These are phyloP conservation scores for Papiliotrema fonsecae DNA, from an alignment of 1,284 basidiomycete genomes.

Conservation along the genomic window DNA sequence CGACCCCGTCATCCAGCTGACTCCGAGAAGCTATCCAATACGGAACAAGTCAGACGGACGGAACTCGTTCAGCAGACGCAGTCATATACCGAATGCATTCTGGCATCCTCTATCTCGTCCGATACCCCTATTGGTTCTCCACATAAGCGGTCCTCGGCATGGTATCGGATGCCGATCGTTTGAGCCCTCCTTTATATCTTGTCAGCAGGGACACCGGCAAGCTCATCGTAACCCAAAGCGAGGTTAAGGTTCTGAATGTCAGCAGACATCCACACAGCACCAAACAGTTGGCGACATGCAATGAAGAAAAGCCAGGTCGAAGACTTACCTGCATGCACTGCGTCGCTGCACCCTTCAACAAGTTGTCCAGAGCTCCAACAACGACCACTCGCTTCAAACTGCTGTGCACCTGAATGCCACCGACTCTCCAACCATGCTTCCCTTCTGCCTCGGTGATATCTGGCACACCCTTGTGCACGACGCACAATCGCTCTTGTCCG, in stretches of 20 bases:
- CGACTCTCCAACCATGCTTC: constrained; percentile 83
- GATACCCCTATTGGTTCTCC: too few species aligned
- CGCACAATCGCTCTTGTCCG: constrained; percentile 66
- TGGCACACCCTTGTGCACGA: constrained; percentile 65
- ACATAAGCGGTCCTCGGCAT: too few species aligned
- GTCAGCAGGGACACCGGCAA: constrained; percentile 65
- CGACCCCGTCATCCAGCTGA: too few species aligned
- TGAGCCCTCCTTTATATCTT: too few species aligned
- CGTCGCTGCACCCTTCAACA: constrained; percentile 95
- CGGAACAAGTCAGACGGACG: too few species aligned
- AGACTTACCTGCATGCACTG: constrained; percentile 88
- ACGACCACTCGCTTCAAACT: constrained; percentile 83
- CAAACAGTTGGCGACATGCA: background rate
- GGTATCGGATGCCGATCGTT: too few species aligned
- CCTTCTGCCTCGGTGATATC: constrained; percentile 69
- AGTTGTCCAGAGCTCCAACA: constrained; percentile 89
- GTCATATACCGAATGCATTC: too few species aligned
- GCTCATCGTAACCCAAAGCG: constrained; percentile 87
- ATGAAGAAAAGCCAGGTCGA: too few species aligned
- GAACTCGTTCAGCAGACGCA: too few species aligned
- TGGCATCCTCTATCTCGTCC: too few species aligned
- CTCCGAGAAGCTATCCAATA: too few species aligned
- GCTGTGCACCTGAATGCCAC: constrained; percentile 91
- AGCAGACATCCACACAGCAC: background rate
- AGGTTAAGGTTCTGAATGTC: constrained; percentile 91